Conservation (phyloP, 1,284 basidiomycete species). For the Dichomitus squalens region DNA sequence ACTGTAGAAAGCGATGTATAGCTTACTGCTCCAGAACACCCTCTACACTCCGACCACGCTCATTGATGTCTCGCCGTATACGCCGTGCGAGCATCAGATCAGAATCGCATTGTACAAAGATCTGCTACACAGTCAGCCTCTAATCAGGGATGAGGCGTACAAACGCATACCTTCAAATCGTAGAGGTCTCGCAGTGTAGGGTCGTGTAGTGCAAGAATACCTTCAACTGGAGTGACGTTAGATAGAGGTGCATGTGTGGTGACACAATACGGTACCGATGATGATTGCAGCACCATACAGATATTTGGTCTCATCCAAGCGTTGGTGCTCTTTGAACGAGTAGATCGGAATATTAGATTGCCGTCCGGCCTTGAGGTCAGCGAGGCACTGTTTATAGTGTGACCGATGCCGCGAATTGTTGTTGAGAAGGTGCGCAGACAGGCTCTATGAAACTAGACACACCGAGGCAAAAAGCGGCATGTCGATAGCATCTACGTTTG, state of each 20-base stretch:
- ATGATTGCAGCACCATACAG: constrained; percentile 96
- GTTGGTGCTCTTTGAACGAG: constrained; percentile 91
- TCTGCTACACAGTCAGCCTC: constrained; percentile 40
- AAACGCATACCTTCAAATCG: constrained; percentile 78
- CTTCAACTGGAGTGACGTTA: constrained; percentile 63
- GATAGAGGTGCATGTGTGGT: background rate
- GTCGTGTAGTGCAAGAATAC: constrained; percentile 90
- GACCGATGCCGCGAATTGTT: background rate
- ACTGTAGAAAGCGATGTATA: constrained; percentile 1
- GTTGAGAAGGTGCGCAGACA: background rate
- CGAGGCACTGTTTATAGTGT: constrained; percentile 61
- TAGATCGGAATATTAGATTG: constrained; percentile 92
- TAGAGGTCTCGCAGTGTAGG: constrained; percentile 79
- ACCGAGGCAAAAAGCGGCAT: constrained; percentile 85
- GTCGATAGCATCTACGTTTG: constrained; percentile 74
- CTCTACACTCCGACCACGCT: constrained; percentile 84
- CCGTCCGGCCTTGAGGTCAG: constrained; percentile 81
- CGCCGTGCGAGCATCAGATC: constrained; percentile 97
- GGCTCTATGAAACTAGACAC: constrained; percentile 28
- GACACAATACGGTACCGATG: constrained; percentile 55
- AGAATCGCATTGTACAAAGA: constrained; percentile 89
- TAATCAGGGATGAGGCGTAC: background rate
- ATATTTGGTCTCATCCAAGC: constrained; percentile 85
- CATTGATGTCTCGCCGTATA: constrained; percentile 85
- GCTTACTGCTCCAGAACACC: constrained; percentile 88